phyloP scores from a whole-genome alignment of 2,329 filamentous ascomycete species.

The Seiridium cupressi region DNA sequence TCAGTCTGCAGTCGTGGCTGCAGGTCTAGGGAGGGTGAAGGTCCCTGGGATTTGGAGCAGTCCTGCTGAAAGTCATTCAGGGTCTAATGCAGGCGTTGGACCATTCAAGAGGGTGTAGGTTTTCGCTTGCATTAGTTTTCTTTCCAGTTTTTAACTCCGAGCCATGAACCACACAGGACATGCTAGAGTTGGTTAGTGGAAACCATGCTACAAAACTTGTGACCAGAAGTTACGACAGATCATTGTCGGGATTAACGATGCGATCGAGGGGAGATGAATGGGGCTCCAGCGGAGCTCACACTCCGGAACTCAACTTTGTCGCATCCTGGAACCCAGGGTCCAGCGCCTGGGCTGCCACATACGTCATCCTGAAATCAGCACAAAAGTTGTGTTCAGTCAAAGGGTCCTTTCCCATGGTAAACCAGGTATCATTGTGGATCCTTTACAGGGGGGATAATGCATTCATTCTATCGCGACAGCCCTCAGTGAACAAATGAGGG shows the following conservation, averaged over 20 bases:
- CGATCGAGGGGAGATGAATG: neutral
- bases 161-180: no score
- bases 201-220: no score
- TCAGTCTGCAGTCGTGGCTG: neutral
- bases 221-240: neutral
- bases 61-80: neutral
- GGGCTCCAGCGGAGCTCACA: neutral
- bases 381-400: neutral
- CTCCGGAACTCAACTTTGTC: neutral
- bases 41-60: neutral
- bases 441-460: no score
- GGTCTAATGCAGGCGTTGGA: neutral
- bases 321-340: neutral
- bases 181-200: no score
- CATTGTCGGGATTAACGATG: neutral
- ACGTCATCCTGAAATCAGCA: constrained; percentile 7
- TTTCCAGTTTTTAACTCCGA: neutral
- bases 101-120: neutral
- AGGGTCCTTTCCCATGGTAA: neutral
- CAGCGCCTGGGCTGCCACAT: constrained; percentile 1
- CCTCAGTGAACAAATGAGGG: no score
- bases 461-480: no score
- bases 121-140: neutral
- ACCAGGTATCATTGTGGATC: no score
- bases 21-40: neutral